These are phyloP conservation scores for Blechomonas ayalai DNA, from an alignment of 208 protist genomes.

Conservation along the genomic window DNA sequence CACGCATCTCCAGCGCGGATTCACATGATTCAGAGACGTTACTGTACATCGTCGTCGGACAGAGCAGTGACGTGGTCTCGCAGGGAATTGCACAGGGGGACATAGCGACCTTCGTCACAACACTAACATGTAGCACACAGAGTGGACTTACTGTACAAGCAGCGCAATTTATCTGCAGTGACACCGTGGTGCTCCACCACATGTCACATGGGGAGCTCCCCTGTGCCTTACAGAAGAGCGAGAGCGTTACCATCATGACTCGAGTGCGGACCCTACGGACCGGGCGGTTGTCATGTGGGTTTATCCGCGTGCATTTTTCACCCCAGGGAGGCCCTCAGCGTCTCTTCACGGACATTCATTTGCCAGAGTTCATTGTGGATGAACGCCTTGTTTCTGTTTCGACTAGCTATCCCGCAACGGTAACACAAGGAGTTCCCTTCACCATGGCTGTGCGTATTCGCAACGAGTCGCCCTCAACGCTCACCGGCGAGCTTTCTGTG, in stretches of 20 bases:
- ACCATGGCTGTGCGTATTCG: conserved; percentile 22
- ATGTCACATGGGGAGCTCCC: conserved; percentile 19
- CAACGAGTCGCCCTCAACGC: conserved; percentile 19
- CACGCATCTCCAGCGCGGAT: conserved; percentile 8
- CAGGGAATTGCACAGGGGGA: conserved; percentile 17
- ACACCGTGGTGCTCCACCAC: conserved; percentile 24
- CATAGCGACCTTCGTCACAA: conserved; percentile 32
- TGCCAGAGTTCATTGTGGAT: conserved; percentile 37
- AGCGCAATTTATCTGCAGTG: conserved; percentile 29
- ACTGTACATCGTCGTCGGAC: conserved; percentile 22
- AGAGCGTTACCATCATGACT: conserved; percentile 36
- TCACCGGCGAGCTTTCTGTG: conserved; percentile 32
- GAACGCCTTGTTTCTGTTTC: conserved; percentile 18
- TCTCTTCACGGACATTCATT: conserved; percentile 38
- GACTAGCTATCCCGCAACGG: conserved; percentile 25
- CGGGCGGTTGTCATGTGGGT: conserved; percentile 29
- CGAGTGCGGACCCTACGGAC: conserved; percentile 16
- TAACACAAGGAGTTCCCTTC: conserved; percentile 17
- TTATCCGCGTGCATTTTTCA: conserved; percentile 41
- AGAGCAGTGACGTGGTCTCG: conserved; percentile 11
- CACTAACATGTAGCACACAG: conserved; percentile 29
- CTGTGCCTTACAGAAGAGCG: conserved; percentile 41
- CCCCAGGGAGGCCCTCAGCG: conserved; percentile 11
- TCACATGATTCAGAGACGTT: conserved; percentile 28
- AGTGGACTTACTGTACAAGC: conserved; percentile 31